phyloP scores from a whole-genome alignment of 2,329 filamentous ascomycete species.

The Diaporthe amygdali region DNA sequence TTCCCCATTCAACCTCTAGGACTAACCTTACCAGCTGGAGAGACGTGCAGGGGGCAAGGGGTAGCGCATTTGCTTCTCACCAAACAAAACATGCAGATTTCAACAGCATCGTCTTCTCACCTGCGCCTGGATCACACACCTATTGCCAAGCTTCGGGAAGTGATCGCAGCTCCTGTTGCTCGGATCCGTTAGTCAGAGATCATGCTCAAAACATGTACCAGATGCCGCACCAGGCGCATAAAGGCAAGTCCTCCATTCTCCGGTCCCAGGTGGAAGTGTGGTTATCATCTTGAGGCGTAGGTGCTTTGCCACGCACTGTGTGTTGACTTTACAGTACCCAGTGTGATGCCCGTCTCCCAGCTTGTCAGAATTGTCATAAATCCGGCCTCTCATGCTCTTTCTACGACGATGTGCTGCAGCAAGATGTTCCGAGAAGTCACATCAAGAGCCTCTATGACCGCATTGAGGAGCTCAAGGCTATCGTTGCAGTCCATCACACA shows the following conservation, averaged over 20 bases:
- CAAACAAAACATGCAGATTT: background rate
- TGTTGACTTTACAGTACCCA: background rate
- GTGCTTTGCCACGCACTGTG: background rate
- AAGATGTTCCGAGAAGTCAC: constrained; percentile 14
- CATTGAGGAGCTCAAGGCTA: constrained; percentile 17
- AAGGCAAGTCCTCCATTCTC: background rate
- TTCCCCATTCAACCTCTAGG: background rate
- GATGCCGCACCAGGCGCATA: constrained; percentile 17
- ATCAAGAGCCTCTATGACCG: constrained; percentile 21
- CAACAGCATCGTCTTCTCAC: background rate
- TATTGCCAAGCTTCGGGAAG: background rate
- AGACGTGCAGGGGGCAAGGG: background rate
- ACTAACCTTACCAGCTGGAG: background rate
- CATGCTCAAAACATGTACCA: constrained; percentile 19
- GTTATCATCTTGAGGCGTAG: background rate
- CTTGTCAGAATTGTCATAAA: constrained; percentile 16
- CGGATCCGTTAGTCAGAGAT: background rate
- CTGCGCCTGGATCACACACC: background rate
- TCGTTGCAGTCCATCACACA: constrained; percentile 13
- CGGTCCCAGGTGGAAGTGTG: background rate
- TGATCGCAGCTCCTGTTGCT: background rate
- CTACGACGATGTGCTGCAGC: constrained; percentile 13
- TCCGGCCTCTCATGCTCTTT: constrained; percentile 16
- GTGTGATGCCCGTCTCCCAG: constrained; percentile 17
- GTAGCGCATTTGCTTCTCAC: background rate